Evolutionary conservation across 75 land plant genomes (phyloP), one percentile per base, ranked within the genome.

Genomic region (Sequoia sempervirens): DNA sequence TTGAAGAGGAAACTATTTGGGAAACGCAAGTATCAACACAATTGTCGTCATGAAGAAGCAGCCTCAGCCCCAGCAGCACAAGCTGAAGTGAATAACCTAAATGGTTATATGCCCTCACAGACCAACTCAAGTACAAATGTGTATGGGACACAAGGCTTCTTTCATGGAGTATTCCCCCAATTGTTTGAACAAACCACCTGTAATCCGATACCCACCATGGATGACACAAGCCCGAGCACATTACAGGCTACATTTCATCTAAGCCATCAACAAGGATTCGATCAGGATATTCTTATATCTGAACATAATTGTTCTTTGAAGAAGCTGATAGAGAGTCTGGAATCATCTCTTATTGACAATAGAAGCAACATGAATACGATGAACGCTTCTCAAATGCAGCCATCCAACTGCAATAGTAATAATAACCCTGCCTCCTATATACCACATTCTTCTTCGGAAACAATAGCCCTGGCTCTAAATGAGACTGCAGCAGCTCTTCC

Each of bases 11-110:
- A 50, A 50, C 53, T 50, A 14, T 13, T 50, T 50, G 53, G 53
- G 2, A 50, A 50, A 50, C 53, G 53, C 53, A 50, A 50, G 53
- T 84, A 87, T 75, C 84, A 87, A 34, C 82, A 86, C 86, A 84
- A 87, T 11, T 13, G 15, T 50, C 53, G 53, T 12, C 14, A 12
- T 50, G 2, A 12, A 50, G 15, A 1, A 64, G 68, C 28, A 26
- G 20, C 17, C 82, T 18, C 66, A 82, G 26, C 53, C 68, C 41
- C 79, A 72, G 75, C 15, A 72, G 34, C 12, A 72, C 38, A 72
- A 13, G 2, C 8, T 23, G 75, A 72, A 34, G 5, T 13, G 17
- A 14, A 14, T 14, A 2, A n/a, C 18, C 18, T 72, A 34, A 32
- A 34, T 36, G 34, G 37, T 0, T 34, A 32, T 34, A 18, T 36